phyloP scores from a whole-genome alignment of 495 filamentous ascomycete genomes.

The Sordaria brevicollis region DNA sequence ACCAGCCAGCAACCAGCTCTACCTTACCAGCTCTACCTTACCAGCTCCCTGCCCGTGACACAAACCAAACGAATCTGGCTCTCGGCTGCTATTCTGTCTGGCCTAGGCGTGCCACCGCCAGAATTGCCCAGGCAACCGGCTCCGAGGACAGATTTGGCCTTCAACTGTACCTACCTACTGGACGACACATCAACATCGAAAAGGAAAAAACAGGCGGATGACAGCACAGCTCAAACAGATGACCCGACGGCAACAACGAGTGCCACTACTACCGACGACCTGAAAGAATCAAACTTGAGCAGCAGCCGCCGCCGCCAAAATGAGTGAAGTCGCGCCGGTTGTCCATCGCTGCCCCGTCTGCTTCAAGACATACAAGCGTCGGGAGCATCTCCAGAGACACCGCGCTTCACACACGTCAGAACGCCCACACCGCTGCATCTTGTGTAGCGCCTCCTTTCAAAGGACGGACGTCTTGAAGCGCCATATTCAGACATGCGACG shows the following conservation, averaged over 20 bases:
- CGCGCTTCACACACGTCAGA: conserved; percentile 17
- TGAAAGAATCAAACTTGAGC: neutral
- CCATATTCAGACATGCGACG: conserved; percentile 22
- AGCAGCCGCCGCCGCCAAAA: too few species aligned
- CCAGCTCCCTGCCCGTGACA: too few species aligned
- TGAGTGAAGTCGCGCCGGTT: neutral
- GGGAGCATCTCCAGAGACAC: conserved; percentile 22
- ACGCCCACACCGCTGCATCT: conserved; percentile 18
- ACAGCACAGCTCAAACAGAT: neutral
- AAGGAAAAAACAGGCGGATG: too few species aligned
- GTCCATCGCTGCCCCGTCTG: conserved; percentile 20
- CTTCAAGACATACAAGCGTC: conserved; percentile 24
- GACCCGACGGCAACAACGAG: neutral
- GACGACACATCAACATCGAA: neutral
- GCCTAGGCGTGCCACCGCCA: neutral
- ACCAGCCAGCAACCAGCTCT: too few species aligned
- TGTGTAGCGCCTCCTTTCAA: conserved; percentile 21
- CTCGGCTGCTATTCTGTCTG: neutral
- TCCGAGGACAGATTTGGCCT: neutral
- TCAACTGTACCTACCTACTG: neutral
- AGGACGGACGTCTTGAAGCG: conserved; percentile 23
- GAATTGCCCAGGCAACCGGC: neutral
- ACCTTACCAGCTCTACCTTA: too few species aligned
- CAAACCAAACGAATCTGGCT: neutral
- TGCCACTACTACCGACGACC: neutral